A percentile compares a stretch with the other conserved stretches of the same genome.
Conservation (phyloP, 176 grass and related monocot species). For the Zoysia pacifica region DNA sequence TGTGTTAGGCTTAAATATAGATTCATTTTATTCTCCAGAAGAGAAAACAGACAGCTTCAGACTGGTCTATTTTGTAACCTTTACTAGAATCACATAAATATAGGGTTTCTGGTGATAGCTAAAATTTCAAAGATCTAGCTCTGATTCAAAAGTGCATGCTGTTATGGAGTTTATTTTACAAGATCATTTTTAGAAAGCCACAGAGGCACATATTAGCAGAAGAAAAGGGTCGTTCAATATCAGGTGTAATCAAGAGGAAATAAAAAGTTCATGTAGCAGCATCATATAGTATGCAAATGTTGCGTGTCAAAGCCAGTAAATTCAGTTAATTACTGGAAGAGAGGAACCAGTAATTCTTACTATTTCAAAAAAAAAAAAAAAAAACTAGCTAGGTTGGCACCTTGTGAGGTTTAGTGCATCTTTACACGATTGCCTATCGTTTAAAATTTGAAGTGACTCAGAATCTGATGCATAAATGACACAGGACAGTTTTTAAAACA, state of each 20-base stretch:
- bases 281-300: not conserved
- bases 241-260: not conserved
- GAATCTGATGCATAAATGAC: not conserved
- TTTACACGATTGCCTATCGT: conserved; percentile 29
- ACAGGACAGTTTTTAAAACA: not conserved
- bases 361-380: conserved; percentile 21
- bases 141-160: not conserved
- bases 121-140: not conserved
- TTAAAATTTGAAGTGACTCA: conserved; percentile 35
- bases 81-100: not conserved
- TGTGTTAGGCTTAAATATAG: conserved; percentile 11
- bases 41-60: not conserved
- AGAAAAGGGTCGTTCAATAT: not conserved
- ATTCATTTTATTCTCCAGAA: not conserved
- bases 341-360: conserved; percentile 20
- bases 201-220: not conserved
- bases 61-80: not conserved
- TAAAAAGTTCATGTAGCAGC: conserved; percentile 13
- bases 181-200: not conserved
- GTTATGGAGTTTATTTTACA: not conserved
- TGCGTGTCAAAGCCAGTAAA: conserved; percentile 13
- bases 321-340: conserved; percentile 22
- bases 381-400: conserved; percentile 34
- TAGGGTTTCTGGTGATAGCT: not conserved
- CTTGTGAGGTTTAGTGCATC: conserved; percentile 31